These are phyloP conservation scores for Exophiala sp. DNA, from an alignment of 2,329 filamentous ascomycete genomes.

Conservation along the genomic window DNA sequence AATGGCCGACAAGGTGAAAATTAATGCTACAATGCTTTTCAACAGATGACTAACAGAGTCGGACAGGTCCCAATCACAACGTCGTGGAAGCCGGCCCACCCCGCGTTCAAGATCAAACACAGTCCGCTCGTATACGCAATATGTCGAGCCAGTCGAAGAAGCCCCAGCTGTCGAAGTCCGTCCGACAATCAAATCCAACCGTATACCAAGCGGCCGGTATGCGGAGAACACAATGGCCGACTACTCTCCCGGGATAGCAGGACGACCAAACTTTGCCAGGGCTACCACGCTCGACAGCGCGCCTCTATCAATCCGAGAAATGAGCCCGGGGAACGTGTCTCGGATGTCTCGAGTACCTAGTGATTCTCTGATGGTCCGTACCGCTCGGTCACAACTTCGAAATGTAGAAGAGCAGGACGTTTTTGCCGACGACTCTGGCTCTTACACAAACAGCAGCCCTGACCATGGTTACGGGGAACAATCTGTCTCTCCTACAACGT, in stretches of 20 bases:
- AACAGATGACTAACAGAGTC: not conserved
- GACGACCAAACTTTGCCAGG: constrained; percentile 46
- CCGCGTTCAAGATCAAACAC: constrained; percentile 57
- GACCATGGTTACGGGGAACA: constrained; percentile 46
- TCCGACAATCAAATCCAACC: constrained; percentile 48
- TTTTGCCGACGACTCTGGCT: constrained; percentile 48
- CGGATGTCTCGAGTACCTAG: constrained; percentile 50
- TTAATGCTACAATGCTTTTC: constrained; percentile 28
- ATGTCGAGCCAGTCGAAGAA: constrained; percentile 53
- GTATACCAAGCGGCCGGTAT: constrained; percentile 37
- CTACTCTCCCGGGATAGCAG: constrained; percentile 31
- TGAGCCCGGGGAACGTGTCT: constrained; percentile 40
- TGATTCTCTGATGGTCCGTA: constrained; percentile 48
- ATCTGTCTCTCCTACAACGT: constrained; percentile 51
- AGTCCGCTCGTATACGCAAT: constrained; percentile 57
- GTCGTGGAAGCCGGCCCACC: constrained; percentile 37
- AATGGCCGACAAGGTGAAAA: constrained; percentile 60
- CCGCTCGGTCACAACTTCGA: constrained; percentile 45
- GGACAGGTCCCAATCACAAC: constrained; percentile 11
- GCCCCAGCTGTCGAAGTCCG: constrained; percentile 44
- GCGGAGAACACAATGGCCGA: constrained; percentile 31
- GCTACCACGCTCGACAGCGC: constrained; percentile 55
- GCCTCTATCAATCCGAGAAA: constrained; percentile 48
- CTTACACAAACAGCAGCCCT: constrained; percentile 45
- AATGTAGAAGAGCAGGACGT: constrained; percentile 39